phyloP scores from a whole-genome alignment of 371 early-diverging fungal genomes.

The Conidiobolus incongruus region DNA sequence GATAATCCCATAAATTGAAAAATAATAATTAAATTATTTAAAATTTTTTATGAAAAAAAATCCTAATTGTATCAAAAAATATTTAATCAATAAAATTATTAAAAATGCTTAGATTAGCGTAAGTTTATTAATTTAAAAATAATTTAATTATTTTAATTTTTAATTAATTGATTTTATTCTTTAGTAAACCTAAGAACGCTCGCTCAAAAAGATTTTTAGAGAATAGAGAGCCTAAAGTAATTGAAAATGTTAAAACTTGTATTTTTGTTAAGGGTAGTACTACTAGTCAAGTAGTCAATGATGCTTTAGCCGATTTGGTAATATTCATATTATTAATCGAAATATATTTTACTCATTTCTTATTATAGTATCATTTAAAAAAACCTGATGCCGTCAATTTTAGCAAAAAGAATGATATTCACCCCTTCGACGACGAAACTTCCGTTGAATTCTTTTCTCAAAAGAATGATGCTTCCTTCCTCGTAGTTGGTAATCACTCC shows the following conservation, averaged over 20 bases:
- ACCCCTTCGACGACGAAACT: constrained; percentile 87
- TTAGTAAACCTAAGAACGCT: constrained; percentile 58
- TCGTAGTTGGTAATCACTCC: constrained; percentile 73
- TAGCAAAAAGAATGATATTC: constrained; percentile 79
- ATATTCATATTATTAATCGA: constrained; percentile 4
- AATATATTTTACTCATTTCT: background rate
- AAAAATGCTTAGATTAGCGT: no score
- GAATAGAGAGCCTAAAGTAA: constrained; percentile 71
- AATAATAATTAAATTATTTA: no score
- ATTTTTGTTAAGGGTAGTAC: constrained; percentile 70
- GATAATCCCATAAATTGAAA: no score
- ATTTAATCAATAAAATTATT: no score
- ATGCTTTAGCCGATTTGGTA: constrained; percentile 77
- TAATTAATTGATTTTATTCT: background rate
- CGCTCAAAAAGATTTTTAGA: constrained; percentile 64
- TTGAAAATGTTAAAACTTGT: constrained; percentile 77
- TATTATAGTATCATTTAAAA: constrained; percentile 57
- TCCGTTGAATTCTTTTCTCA: constrained; percentile 77
- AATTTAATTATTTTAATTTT: no score
- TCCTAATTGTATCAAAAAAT: no score
- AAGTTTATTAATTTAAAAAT: no score
- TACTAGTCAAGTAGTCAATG: constrained; percentile 62
- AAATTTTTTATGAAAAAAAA: no score
- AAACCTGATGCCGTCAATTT: constrained; percentile 76
- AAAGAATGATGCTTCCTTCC: constrained; percentile 83